phyloP scores from a whole-genome alignment of 2,329 filamentous ascomycete genomes.

The Trichoderma koningii region DNA sequence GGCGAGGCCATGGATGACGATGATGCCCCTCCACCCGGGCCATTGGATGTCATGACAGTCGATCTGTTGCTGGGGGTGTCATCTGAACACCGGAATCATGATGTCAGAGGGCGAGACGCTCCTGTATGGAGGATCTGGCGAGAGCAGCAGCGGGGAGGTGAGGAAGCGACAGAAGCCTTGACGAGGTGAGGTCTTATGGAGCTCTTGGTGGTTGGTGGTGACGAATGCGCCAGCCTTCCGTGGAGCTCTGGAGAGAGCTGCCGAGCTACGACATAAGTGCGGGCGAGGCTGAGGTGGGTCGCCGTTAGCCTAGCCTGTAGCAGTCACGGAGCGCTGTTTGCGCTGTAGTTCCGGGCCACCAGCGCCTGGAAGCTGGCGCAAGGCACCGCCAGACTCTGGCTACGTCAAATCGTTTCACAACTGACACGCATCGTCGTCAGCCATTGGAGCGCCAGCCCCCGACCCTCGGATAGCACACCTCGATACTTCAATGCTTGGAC shows the following conservation, averaged over 20 bases:
- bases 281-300: slow-evolving; percentile 30
- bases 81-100: slow-evolving; percentile 34
- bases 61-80: slow-evolving; percentile 31
- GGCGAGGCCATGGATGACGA: slow-evolving; percentile 29
- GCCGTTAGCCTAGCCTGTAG: not conserved
- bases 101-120: not conserved
- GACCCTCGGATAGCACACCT: not conserved
- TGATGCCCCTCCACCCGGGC: slow-evolving; percentile 37
- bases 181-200: not conserved
- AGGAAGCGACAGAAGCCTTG: not conserved
- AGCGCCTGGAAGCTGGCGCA: slow-evolving; percentile 13
- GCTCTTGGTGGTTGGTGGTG: slow-evolving; percentile 10
- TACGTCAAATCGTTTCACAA: slow-evolving; percentile 27
- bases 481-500: slow-evolving; percentile 1
- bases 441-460: slow-evolving; percentile 2
- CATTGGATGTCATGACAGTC: slow-evolving; percentile 42
- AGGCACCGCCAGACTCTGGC: not conserved
- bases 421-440: slow-evolving; percentile 7
- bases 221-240: slow-evolving; percentile 25
- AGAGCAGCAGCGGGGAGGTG: not conserved
- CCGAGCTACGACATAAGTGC: slow-evolving; percentile 1
- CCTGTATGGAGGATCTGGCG: not conserved
- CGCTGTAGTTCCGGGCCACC: slow-evolving; percentile 10
- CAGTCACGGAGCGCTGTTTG: not conserved
- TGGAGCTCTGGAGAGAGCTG: slow-evolving; percentile 1